Evolutionary conservation across 2,329 filamentous ascomycete genomes (phyloP), one percentile per base, ranked within the genome.

Genomic region (Colletotrichum siamense): DNA sequence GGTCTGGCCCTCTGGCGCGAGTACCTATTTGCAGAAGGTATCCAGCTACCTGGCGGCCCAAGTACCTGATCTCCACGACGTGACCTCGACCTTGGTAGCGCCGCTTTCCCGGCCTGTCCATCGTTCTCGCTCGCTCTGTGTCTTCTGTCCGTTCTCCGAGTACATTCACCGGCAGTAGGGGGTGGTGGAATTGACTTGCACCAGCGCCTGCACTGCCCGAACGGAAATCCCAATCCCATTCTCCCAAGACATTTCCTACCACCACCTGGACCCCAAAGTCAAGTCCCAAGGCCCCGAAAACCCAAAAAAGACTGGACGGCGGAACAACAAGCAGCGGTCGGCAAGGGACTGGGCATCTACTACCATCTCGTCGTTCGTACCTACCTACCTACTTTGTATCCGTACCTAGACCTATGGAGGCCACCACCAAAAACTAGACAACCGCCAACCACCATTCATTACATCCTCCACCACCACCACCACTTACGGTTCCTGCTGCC

Each of bases 1-100:
- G 32, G 26, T 49, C n/a, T 52, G 44, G 44, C 16, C 55, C n/a
- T 73, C 62, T 30, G 39, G 69, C 63, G 39, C 57, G 69, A 59
- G 44, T 73, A 39, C 39, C 22, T 44, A 22, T 36, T 59, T 52
- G 44, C 44, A 52, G 44, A 52, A 52, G n/a, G 71, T 76, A 76
- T 32, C 63, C 16, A 7, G 59, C 26, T 73, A 76, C 74, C 32
- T 74, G 16, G 28, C 15, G 28, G 26, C 39, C 15, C 34, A 68
- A 39, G 64, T 76, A 73, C 32, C 74, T 69, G 74, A 76, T 76
- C 74, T 74, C 70, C 70, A 49, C 70, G 70, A 52, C 64, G 73
- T 69, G 59, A 69, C 74, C 64, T 76, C 59, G 32, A 65, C 64
- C 69, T 57, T 74, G 64, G 74, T 69, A 74, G 74, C 64, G 61